A percentile compares a stretch with the other conserved stretches of the same genome.
Conservation (phyloP, 495 filamentous ascomycete genomes). For the Trichocladium uniseriatum region DNA sequence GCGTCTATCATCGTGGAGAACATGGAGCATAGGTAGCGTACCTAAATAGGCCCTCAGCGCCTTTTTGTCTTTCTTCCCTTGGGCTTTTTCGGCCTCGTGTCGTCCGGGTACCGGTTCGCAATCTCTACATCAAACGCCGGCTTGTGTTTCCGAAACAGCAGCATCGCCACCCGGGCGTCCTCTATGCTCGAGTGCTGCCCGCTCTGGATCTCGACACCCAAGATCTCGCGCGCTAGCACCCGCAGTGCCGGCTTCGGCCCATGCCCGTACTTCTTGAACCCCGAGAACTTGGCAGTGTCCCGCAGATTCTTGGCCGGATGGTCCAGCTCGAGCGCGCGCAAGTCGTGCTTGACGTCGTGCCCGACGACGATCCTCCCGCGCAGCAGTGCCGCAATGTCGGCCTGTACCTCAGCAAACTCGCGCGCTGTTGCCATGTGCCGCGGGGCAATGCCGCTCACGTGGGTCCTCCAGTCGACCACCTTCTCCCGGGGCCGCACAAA, state of each 20-base stretch:
- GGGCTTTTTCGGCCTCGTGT: slow-evolving; percentile 24
- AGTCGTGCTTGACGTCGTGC: slow-evolving; percentile 82
- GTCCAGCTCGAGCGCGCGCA: slow-evolving; percentile 62
- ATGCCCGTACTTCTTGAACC: slow-evolving; percentile 61
- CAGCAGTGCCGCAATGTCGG: slow-evolving; percentile 61
- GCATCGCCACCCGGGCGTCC: slow-evolving; percentile 84
- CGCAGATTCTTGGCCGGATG: slow-evolving; percentile 70
- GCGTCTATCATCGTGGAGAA: too few relatives aligned
- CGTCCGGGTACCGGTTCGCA: slow-evolving; percentile 50
- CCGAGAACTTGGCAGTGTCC: slow-evolving; percentile 71
- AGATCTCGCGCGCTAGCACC: slow-evolving; percentile 62
- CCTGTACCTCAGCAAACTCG: slow-evolving; percentile 64
- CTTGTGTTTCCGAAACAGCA: slow-evolving; percentile 73
- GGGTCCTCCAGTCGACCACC: slow-evolving; percentile 83
- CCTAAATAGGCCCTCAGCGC: slow-evolving; percentile 9
- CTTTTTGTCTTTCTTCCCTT: slow-evolving; percentile 10
- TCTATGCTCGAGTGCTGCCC: slow-evolving; percentile 64
- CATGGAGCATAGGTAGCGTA: neutral
- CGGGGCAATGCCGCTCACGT: slow-evolving; percentile 68
- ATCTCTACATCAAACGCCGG: slow-evolving; percentile 73
- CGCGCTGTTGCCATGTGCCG: slow-evolving; percentile 59
- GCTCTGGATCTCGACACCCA: slow-evolving; percentile 75
- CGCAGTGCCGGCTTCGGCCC: slow-evolving; percentile 73
- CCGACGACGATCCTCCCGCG: slow-evolving; percentile 70
- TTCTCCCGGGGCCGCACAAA: slow-evolving; percentile 69